Percentiles rank a stretch among this genome's conserved stretches.
These are phyloP conservation scores for Corylus americana DNA, from an alignment of 306 rosid species.

Conservation along the genomic window DNA sequence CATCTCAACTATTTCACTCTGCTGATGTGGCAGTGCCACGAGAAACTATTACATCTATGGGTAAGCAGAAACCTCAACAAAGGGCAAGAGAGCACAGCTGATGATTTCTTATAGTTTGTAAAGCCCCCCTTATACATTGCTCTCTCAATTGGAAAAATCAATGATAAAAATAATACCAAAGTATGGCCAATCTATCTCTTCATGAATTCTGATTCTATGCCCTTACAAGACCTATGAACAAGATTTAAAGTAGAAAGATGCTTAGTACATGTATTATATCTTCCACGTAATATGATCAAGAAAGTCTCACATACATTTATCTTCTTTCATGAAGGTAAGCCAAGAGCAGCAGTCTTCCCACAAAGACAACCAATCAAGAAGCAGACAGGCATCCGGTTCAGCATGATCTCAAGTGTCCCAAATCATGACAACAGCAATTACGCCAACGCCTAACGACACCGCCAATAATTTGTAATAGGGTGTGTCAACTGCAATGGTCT, in stretches of 20 bases:
- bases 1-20: too few species aligned
- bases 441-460: conserved; percentile 64
- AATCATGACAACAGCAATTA: conserved; percentile 77
- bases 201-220: background rate
- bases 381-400: conserved; percentile 8
- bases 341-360: background rate
- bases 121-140: too few species aligned
- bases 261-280: background rate
- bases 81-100: too few species aligned
- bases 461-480: conserved; percentile 55
- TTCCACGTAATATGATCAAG: background rate
- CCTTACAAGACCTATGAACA: background rate
- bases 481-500: conserved; percentile 37
- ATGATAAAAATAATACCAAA: background rate
- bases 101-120: too few species aligned
- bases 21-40: too few species aligned
- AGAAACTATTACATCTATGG: too few species aligned
- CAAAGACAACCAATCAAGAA: conserved; percentile 1
- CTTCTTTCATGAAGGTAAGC: background rate
- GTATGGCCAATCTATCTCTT: background rate
- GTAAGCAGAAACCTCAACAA: too few species aligned
- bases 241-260: background rate
- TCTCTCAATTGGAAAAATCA: too few species aligned
- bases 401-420: conserved; percentile 63
- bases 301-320: background rate